A percentile compares a stretch with the other conserved stretches of the same genome.
Evolutionary conservation across 139 green algal species (phyloP).

Genomic region (Volvox africanus): DNA sequence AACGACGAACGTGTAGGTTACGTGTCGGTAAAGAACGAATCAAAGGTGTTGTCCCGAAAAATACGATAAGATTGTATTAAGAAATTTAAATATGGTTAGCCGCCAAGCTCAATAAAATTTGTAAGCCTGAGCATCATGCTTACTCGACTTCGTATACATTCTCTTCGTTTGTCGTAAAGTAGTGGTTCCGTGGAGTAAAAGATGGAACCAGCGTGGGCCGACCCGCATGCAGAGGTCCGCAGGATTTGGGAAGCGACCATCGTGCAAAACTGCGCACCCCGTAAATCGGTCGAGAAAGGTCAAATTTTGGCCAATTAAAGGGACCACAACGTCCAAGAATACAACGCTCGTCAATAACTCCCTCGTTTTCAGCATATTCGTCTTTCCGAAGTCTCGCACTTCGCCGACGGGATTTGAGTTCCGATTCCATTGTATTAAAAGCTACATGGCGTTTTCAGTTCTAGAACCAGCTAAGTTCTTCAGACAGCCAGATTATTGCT

Average conservation of each 20-base stretch:
- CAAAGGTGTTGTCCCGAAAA: no score
- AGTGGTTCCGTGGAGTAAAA: conserved; percentile 27
- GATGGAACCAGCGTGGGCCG: neutral
- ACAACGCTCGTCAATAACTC: neutral
- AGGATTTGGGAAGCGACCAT: neutral
- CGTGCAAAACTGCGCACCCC: neutral
- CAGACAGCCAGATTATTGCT: no score
- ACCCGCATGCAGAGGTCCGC: conserved; percentile 2
- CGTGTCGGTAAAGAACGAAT: no score
- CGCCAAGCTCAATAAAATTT: no score
- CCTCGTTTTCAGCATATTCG: neutral
- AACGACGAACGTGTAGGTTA: no score
- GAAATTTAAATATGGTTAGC: no score
- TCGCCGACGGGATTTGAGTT: no score
- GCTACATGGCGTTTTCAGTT: no score
- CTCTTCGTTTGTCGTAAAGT: neutral
- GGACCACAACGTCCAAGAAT: neutral
- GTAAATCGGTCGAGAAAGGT: neutral
- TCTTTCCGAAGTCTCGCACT: neutral
- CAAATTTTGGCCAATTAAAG: conserved; percentile 27
- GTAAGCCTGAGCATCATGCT: no score
- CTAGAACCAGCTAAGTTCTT: no score
- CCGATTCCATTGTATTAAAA: no score
- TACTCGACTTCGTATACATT: neutral
- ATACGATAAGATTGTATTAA: no score